A percentile compares a stretch with the other conserved stretches of the same genome.
These are phyloP conservation scores for Penicillium sp. DNA, from an alignment of 2,329 filamentous ascomycete species.

Conservation along the genomic window DNA sequence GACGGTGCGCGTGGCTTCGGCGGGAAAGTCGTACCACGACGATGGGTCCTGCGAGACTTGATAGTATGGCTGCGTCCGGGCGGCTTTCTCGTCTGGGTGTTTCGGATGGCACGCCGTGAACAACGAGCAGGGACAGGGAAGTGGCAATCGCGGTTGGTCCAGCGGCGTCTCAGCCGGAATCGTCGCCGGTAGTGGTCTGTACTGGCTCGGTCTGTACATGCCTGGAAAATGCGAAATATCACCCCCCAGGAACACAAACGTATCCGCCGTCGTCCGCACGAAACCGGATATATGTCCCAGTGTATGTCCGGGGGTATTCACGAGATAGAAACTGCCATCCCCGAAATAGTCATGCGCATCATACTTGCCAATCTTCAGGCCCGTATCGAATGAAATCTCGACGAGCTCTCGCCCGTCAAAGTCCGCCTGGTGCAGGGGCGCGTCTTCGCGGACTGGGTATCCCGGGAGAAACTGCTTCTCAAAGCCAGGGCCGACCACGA, in stretches of 20 bases:
- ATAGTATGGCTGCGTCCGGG: conserved; percentile 20
- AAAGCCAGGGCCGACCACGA: conserved; percentile 50
- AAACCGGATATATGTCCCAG: conserved; percentile 26
- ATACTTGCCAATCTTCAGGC: conserved; percentile 25
- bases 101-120: conserved; percentile 23
- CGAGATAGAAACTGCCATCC: conserved; percentile 29
- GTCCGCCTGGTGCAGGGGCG: conserved; percentile 33
- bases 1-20: conserved; percentile 18
- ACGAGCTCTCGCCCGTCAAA: conserved; percentile 25
- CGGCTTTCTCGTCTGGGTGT: conserved; percentile 12
- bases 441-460: conserved; percentile 37
- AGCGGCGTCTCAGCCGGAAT: conserved; percentile 20
- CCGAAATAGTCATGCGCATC: conserved; percentile 27
- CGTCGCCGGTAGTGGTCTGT: conserved; percentile 24
- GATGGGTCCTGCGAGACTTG: conserved; percentile 13
- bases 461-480: conserved; percentile 44
- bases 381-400: conserved; percentile 19
- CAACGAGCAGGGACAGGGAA: conserved; percentile 22
- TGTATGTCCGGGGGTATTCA: conserved; percentile 25
- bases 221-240: conserved; percentile 43
- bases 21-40: conserved; percentile 21
- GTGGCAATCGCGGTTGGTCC: conserved; percentile 14
- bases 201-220: conserved; percentile 26
- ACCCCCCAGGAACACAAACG: conserved; percentile 42
- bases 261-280: conserved; percentile 26